Evolutionary conservation across 331 rosid genomes (phyloP), one percentile per base, ranked within the genome.

Genomic region (Rhamnella rubrinervis): DNA sequence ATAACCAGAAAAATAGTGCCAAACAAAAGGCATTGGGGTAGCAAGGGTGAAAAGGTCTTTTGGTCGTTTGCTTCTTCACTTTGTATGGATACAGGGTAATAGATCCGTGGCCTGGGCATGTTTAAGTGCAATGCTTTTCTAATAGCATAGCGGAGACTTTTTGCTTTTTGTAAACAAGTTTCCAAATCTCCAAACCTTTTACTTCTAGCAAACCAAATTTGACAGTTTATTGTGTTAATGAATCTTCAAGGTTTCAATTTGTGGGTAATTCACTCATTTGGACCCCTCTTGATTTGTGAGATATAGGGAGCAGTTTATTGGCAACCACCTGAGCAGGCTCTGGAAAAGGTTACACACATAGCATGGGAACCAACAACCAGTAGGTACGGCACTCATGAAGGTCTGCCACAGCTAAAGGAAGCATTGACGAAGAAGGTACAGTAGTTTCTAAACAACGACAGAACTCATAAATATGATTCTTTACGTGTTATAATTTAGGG

Each of bases 341-440:
- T 86, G 85, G 87, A 83, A 2, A 91, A 78, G 84, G 93, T 79
- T 65, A 82, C 61, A 78, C 88, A 88, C 62, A 88, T 88, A 55
- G 88, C 86, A 60, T 79, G 72, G 67, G 97, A 91, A 63, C 92
- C 97, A 65, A 77, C 89, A 59, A 66, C 86, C 68, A 91, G 96
- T 81, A 86, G 91, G 59, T 91, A 91, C 56, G 97, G 97, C 59
- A 80, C 78, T 11, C 92, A 91, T 76, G 97, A 91, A 71, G 97
- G 97, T 72, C 21, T 91, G 55, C 85, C 91, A 69, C 87, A 81
- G 77, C 95, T 91, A 67, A 82, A 86, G 68, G 86, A 78, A 26
- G 97, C 97, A 46, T 78, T 91, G 51, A 25, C 53, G 0, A 62
- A 23, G 73, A 91, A 91, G 92, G 97, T 91, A 84, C 70, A 23